Percentiles rank a stretch among this genome's conserved stretches.
Evolutionary conservation across 768 basidiomycete species (phyloP).

Genomic region (Melanogaster broomeanus): DNA sequence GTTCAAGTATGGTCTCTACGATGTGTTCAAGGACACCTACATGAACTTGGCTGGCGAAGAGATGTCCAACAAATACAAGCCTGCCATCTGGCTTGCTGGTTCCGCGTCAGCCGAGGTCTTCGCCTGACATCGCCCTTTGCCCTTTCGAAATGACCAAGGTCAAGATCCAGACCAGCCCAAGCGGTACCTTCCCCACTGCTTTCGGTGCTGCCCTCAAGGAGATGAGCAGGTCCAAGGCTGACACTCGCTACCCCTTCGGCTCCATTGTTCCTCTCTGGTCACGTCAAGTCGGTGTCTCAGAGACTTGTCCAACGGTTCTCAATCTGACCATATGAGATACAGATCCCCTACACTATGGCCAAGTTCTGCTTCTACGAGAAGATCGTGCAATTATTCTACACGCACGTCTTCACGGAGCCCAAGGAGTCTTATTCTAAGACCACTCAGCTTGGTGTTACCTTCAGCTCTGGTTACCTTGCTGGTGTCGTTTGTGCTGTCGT

Average conservation of each 20-base stretch:
- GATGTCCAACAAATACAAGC: slow-evolving; percentile 76
- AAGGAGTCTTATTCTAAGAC: slow-evolving; percentile 78
- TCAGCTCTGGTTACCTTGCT: slow-evolving; percentile 90
- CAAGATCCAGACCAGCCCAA: slow-evolving; percentile 81
- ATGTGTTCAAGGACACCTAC: slow-evolving; percentile 93
- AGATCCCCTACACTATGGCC: slow-evolving; percentile 99
- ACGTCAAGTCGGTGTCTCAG: slow-evolving; percentile 60
- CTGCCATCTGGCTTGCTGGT: slow-evolving; percentile 89
- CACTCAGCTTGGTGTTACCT: slow-evolving; percentile 88
- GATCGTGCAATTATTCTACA: slow-evolving; percentile 86
- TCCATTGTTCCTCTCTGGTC: slow-evolving; percentile 87
- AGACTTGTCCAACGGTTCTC: not conserved
- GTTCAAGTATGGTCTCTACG: slow-evolving; percentile 99
- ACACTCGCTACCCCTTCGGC: slow-evolving; percentile 85
- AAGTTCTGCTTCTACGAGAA: slow-evolving; percentile 97
- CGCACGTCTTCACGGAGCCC: slow-evolving; percentile 78
- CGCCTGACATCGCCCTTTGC: slow-evolving; percentile 94
- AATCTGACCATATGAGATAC: not conserved
- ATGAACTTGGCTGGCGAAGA: slow-evolving; percentile 90
- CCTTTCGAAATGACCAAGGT: slow-evolving; percentile 94
- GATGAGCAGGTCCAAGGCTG: slow-evolving; percentile 65
- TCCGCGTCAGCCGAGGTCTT: slow-evolving; percentile 96
- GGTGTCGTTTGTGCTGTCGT: slow-evolving; percentile 96
- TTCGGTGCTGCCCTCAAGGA: slow-evolving; percentile 72
- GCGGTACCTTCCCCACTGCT: slow-evolving; percentile 74